A percentile compares a stretch with the other conserved stretches of the same genome.
Evolutionary conservation across 1,139 yeast genomes (phyloP).

Genomic region (Yamadazyma spencermartinsiae): DNA sequence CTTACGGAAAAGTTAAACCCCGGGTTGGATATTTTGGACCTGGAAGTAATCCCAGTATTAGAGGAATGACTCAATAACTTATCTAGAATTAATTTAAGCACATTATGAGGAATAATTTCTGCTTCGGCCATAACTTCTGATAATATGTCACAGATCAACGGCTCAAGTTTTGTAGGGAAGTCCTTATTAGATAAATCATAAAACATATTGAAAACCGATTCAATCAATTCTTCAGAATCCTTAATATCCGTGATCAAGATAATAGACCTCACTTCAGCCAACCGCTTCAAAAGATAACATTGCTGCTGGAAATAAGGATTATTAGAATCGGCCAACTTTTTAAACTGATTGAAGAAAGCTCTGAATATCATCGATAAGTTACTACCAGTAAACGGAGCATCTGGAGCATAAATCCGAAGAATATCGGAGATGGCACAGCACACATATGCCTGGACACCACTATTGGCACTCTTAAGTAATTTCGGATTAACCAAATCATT

Average conservation of each 20-base stretch:
- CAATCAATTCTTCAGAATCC: conserved; percentile 56
- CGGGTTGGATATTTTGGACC: conserved; percentile 41
- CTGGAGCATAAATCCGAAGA: conserved; percentile 79
- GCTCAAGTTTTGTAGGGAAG: conserved; percentile 50
- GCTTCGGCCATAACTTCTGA: conserved; percentile 79
- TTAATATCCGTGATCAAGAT: conserved; percentile 78
- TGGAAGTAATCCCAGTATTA: conserved; percentile 11
- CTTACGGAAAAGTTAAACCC: conserved; percentile 68
- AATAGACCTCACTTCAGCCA: conserved; percentile 79
- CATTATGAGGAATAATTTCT: conserved; percentile 63
- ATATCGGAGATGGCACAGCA: conserved; percentile 80
- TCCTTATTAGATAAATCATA: conserved; percentile 50
- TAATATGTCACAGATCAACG: conserved; percentile 64
- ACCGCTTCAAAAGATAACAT: conserved; percentile 62
- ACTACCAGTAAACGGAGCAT: conserved; percentile 77
- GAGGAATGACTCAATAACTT: conserved; percentile 36
- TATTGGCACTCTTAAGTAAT: conserved; percentile 59
- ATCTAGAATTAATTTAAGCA: conserved; percentile 61
- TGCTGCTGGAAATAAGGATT: conserved; percentile 69
- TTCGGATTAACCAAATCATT: conserved; percentile 58
- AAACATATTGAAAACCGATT: conserved; percentile 58
- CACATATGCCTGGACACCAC: conserved; percentile 68
- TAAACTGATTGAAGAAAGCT: conserved; percentile 63
- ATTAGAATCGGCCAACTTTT: conserved; percentile 55
- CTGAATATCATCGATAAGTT: conserved; percentile 65